A percentile compares a stretch with the other conserved stretches of the same genome.
Conservation (phyloP, 2,329 filamentous ascomycete genomes). For the Calycina marina region DNA sequence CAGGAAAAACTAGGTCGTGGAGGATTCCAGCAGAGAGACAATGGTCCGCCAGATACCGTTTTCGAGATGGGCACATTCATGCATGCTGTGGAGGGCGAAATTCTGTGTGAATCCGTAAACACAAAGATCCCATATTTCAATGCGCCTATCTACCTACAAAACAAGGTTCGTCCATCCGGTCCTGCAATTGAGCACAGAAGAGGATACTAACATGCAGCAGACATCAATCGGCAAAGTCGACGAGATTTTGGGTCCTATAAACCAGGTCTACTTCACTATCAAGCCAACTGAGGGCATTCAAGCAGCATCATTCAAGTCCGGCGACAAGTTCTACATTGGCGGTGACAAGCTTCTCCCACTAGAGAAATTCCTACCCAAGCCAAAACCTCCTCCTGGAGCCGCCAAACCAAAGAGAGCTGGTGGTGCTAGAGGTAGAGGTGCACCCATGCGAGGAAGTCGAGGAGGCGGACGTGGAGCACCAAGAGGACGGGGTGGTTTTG, state of each 20-base stretch:
- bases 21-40: constrained; percentile 44
- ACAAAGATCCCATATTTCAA: constrained; percentile 98
- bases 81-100: constrained; percentile 92
- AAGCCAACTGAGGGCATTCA: constrained; percentile 96
- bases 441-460: constrained; percentile 27
- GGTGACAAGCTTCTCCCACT: constrained; percentile 88
- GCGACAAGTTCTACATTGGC: constrained; percentile 95
- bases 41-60: constrained; percentile 47
- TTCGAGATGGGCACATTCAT: constrained; percentile 86
- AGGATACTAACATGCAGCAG: constrained; percentile 25
- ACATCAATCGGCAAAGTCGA: constrained; percentile 91
- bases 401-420: constrained; percentile 56
- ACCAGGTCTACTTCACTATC: constrained; percentile 96
- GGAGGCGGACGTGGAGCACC: constrained; percentile 33
- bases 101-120: constrained; percentile 93
- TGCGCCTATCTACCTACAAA: constrained; percentile 96
- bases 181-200: too few species aligned
- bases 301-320: constrained; percentile 83
- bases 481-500: constrained; percentile 37
- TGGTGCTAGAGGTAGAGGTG: constrained; percentile 37
- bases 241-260: constrained; percentile 93
- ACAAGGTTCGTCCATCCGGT: too few species aligned
- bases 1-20: constrained; percentile 37
- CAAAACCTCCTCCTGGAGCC: constrained; percentile 57
- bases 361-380: constrained; percentile 93